Evolutionary conservation across 2,329 filamentous ascomycete species (phyloP).

Genomic region (Sporothrix pallida): DNA sequence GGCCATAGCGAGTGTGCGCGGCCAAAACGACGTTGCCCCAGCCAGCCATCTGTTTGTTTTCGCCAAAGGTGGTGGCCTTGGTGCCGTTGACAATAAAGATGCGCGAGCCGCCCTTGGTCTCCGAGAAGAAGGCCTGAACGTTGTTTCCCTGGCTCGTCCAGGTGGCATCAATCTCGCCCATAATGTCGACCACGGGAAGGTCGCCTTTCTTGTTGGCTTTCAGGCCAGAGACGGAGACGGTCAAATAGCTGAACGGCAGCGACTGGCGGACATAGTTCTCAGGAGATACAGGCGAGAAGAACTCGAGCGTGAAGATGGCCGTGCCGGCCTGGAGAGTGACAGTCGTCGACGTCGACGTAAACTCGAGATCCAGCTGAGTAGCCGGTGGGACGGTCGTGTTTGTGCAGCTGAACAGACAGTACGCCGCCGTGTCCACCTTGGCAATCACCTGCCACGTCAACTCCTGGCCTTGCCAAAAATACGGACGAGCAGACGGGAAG

Average conservation of each 20-base stretch:
- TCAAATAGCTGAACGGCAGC: slow-evolving; percentile 46
- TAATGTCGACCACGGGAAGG: slow-evolving; percentile 42
- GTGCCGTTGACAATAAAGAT: slow-evolving; percentile 34
- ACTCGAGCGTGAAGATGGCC: slow-evolving; percentile 43
- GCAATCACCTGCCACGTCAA: slow-evolving; percentile 46
- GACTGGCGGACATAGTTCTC: slow-evolving; percentile 45
- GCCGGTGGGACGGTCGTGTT: slow-evolving; percentile 37
- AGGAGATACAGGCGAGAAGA: slow-evolving; percentile 46
- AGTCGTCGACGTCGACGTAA: slow-evolving; percentile 44
- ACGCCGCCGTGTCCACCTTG: slow-evolving; percentile 43
- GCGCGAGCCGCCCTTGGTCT: slow-evolving; percentile 25
- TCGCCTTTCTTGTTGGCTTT: background rate
- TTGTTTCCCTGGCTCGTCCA: slow-evolving; percentile 43
- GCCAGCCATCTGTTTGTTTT: slow-evolving; percentile 33
- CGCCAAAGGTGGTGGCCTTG: slow-evolving; percentile 29
- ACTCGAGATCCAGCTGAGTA: slow-evolving; percentile 39
- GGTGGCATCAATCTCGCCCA: slow-evolving; percentile 45
- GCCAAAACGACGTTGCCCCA: slow-evolving; percentile 32
- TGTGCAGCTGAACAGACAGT: slow-evolving; percentile 44
- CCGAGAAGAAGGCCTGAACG: slow-evolving; percentile 4
- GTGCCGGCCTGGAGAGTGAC: slow-evolving; percentile 41
- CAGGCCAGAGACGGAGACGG: slow-evolving; percentile 38
- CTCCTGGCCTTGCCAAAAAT: slow-evolving; percentile 45
- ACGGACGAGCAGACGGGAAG: slow-evolving; percentile 40
- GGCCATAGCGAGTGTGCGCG: slow-evolving; percentile 9